phyloP scores from a whole-genome alignment of 805 yeast genomes.

The Saccharomycopsis fibuligera region DNA sequence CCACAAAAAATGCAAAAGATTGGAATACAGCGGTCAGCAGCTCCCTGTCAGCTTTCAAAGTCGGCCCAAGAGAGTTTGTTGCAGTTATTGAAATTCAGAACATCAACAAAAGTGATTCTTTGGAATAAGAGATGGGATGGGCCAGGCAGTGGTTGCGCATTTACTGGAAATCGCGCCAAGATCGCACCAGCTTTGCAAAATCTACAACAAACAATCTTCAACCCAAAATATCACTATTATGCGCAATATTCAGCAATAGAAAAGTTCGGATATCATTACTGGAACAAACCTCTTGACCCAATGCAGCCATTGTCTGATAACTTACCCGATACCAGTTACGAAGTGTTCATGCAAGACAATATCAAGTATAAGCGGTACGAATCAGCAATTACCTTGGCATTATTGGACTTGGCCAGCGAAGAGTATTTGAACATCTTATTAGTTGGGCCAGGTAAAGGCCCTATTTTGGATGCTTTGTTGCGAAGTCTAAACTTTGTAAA shows the following conservation, averaged over 20 bases:
- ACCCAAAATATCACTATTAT: no score
- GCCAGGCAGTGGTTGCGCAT: background rate
- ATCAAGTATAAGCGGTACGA: constrained; percentile 66
- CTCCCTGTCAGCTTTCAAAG: background rate
- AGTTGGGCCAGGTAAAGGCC: background rate
- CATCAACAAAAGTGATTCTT: background rate
- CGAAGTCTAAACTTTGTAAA: background rate
- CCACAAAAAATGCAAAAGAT: no score
- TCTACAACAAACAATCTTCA: no score
- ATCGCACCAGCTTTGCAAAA: background rate
- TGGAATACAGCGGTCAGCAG: no score
- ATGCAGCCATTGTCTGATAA: constrained; percentile 63
- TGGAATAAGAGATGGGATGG: background rate
- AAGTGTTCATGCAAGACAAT: constrained; percentile 63
- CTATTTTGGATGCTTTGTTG: background rate
- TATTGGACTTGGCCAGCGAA: no score
- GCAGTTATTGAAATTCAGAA: background rate
- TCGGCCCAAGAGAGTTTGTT: background rate
- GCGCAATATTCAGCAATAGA: background rate
- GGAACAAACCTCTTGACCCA: constrained; percentile 35
- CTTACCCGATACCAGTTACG: constrained; percentile 55
- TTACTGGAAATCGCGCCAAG: background rate
- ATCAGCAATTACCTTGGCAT: constrained; percentile 53
- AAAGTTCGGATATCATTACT: background rate
- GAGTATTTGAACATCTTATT: background rate